Percentiles rank a stretch among this genome's conserved stretches.
Evolutionary conservation across 2,329 filamentous ascomycete species (phyloP).

Genomic region (Cytospora paraplurivora): DNA sequence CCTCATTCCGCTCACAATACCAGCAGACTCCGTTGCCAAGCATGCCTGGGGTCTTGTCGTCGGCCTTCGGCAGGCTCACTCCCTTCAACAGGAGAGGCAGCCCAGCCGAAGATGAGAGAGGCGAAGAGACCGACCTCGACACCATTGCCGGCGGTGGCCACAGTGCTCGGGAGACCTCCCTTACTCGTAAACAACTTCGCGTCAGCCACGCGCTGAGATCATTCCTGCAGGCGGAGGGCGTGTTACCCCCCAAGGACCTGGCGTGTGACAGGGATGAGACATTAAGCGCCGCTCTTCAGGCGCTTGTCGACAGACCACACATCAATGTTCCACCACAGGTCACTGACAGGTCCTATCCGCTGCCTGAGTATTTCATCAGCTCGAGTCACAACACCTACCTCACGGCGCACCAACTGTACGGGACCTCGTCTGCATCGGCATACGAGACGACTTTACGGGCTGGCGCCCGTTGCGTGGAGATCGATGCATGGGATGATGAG

Average conservation of each 20-base stretch:
- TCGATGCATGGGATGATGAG: slow-evolving; percentile 70
- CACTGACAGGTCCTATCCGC: slow-evolving; percentile 58
- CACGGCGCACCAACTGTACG: slow-evolving; percentile 69
- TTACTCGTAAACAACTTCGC: slow-evolving; percentile 55
- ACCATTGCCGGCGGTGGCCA: slow-evolving; percentile 64
- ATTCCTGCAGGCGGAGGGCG: slow-evolving; percentile 55
- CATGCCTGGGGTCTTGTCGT: slow-evolving; percentile 20
- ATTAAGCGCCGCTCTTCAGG: slow-evolving; percentile 48
- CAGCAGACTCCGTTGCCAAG: not conserved
- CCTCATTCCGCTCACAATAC: not conserved
- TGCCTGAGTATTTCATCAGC: slow-evolving; percentile 72
- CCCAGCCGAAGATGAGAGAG: slow-evolving; percentile 50
- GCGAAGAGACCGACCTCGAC: slow-evolving; percentile 52
- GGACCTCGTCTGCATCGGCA: slow-evolving; percentile 61
- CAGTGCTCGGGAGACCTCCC: slow-evolving; percentile 47
- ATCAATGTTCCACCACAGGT: slow-evolving; percentile 57
- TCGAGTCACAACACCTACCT: slow-evolving; percentile 76
- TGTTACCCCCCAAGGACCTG: slow-evolving; percentile 53
- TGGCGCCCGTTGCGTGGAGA: slow-evolving; percentile 71
- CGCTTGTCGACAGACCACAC: slow-evolving; percentile 59
- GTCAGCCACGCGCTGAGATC: slow-evolving; percentile 61
- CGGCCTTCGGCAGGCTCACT: slow-evolving; percentile 42
- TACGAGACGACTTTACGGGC: slow-evolving; percentile 65
- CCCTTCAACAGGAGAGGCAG: slow-evolving; percentile 38
- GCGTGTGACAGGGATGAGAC: slow-evolving; percentile 46